Evolutionary conservation across 2,329 filamentous ascomycete genomes (phyloP).

Genomic region (Venturia oleaginea): DNA sequence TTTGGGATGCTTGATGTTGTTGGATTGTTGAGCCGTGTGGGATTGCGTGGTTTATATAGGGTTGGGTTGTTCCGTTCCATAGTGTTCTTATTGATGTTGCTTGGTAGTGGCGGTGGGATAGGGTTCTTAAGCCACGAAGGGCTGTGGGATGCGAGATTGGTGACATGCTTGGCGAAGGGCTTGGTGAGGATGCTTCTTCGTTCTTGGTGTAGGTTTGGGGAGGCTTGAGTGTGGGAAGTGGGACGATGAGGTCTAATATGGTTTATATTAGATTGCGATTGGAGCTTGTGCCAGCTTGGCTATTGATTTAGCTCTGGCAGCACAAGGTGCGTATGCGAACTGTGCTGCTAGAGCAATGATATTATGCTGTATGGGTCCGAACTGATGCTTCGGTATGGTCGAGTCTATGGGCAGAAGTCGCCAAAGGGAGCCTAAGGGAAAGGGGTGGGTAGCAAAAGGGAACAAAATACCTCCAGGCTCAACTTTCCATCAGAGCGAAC

Average conservation of each 20-base stretch:
- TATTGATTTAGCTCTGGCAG: background rate
- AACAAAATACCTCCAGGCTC: no score
- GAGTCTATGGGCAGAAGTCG: no score
- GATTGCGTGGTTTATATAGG: conserved; percentile 1
- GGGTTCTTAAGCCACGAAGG: background rate
- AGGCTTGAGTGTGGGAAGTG: background rate
- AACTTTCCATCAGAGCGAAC: no score
- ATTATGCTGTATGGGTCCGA: background rate
- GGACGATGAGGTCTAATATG: background rate
- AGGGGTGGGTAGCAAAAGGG: no score
- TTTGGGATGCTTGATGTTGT: conserved; percentile 2
- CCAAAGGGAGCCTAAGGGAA: no score
- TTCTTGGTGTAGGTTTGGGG: background rate
- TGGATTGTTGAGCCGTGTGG: background rate
- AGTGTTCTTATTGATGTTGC: background rate
- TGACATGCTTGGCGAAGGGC: conserved; percentile 2
- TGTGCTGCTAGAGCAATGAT: background rate
- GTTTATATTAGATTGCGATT: background rate
- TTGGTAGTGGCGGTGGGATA: background rate
- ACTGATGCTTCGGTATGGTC: no score
- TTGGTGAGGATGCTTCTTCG: background rate
- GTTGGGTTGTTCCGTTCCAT: conserved; percentile 10
- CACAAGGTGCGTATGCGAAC: background rate
- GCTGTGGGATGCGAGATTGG: background rate
- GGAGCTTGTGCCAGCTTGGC: background rate